These are phyloP conservation scores for Sphenostylis stenocarpa DNA, from an alignment of 306 rosid genomes.

Conservation along the genomic window DNA sequence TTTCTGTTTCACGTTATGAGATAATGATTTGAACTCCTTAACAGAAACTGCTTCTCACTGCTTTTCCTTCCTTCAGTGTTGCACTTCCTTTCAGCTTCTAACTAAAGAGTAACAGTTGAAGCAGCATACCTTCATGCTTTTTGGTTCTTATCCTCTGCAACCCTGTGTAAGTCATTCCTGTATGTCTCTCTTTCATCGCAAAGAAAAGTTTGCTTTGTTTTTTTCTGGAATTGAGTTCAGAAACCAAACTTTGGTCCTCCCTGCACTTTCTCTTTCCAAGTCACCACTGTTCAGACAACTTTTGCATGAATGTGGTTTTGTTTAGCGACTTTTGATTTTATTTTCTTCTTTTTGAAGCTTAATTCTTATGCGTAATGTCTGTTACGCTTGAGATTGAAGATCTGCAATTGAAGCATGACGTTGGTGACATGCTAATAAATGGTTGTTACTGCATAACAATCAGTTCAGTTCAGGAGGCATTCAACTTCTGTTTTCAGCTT, in stretches of 20 bases:
- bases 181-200: neutral
- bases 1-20: neutral
- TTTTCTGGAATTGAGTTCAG: neutral
- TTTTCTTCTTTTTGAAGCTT: neutral
- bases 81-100: neutral
- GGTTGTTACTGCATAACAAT: neutral
- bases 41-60: neutral
- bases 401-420: conserved; percentile 14
- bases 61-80: neutral
- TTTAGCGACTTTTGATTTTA: neutral
- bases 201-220: neutral
- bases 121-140: neutral
- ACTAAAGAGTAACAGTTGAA: neutral
- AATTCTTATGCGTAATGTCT: neutral
- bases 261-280: neutral
- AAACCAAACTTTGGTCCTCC: neutral
- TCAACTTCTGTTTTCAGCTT: neutral
- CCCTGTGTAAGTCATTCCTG: neutral
- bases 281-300: neutral
- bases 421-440: neutral
- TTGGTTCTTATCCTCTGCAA: conserved; percentile 15
- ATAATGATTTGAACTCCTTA: neutral
- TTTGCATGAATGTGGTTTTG: neutral
- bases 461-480: neutral
- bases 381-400: neutral